These are phyloP conservation scores for Aspergillus floridensis DNA, from an alignment of 2,329 filamentous ascomycete species.

Conservation along the genomic window DNA sequence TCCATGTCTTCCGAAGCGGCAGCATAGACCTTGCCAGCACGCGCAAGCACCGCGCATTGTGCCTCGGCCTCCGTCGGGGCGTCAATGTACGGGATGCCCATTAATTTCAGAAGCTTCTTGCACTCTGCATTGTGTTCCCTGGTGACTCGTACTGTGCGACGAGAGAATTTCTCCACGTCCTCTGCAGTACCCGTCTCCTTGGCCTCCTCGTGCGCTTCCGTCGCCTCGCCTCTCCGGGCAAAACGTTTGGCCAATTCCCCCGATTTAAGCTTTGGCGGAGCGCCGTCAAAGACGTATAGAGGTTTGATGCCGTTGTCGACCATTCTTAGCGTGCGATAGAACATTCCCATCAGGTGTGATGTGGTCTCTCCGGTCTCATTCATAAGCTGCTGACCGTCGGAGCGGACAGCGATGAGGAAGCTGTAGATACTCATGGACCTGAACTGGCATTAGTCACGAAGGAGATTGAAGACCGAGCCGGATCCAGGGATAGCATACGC, in stretches of 20 bases:
- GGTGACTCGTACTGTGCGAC: conserved; percentile 91
- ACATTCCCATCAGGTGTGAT: conserved; percentile 98
- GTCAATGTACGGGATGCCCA: conserved; percentile 94
- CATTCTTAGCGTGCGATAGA: conserved; percentile 97
- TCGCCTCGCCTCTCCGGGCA: conserved; percentile 89
- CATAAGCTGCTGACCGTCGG: conserved; percentile 93
- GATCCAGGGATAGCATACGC: conserved; percentile 44
- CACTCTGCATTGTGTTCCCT: conserved; percentile 95
- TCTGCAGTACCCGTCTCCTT: conserved; percentile 96
- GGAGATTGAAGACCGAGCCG: neutral
- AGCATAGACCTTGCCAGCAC: conserved; percentile 92
- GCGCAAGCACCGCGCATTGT: conserved; percentile 85
- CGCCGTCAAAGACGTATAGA: conserved; percentile 95
- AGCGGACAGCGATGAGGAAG: conserved; percentile 95
- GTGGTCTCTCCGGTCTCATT: conserved; percentile 95
- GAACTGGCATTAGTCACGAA: conserved; percentile 21
- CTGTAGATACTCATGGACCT: conserved; percentile 99
- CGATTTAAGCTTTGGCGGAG: conserved; percentile 94
- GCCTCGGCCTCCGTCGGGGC: conserved; percentile 97
- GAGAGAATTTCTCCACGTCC: conserved; percentile 96
- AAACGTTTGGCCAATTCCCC: conserved; percentile 95
- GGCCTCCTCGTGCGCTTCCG: conserved; percentile 85
- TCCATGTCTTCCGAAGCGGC: conserved; percentile 99
- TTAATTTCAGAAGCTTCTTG: conserved; percentile 82
- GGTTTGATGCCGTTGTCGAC: conserved; percentile 99